Evolutionary conservation across 345 rosid species (phyloP), one percentile per base, ranked within the genome.

Genomic region (Pistacia atlantica): DNA sequence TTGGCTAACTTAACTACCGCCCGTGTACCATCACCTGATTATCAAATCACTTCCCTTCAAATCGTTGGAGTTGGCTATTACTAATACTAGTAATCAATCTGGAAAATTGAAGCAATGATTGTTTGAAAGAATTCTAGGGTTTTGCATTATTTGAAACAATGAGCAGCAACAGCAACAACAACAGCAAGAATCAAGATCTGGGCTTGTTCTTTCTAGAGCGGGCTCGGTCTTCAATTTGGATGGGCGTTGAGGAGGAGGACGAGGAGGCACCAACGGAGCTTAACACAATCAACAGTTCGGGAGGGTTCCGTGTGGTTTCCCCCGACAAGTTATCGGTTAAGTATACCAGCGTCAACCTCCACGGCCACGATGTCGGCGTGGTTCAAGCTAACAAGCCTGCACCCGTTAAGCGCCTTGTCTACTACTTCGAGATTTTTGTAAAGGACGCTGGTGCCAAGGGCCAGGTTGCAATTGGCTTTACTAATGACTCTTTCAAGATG

Each of bases 391-490:
- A 93, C 82, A 87, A 72, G 79, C 95, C 97, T 42, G 98, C 95
- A 46, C 97, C 97, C 4, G 81, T 80, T 37, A 90, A 89, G 89
- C 85, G 93, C 65, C 86, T 92, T 18, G 73, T 86, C 71, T 96
- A 93, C 86, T 96, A 92, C 86, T 96, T 96, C 73, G 99, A 96
- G 97, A 92, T 96, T 80, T 86, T 79, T 67, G 94, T 93, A 49
- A 89, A 86, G 81, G 82, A 92, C 72, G 93, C 91, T 74, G 98
- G 98, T 16, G 75, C 49, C 22, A 96, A 88, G 80, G 97, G 98
- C 0, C 90, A 93, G 63, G 76, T 93, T 64, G 92, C 91, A 13
- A 93, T 96, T 77, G 98, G 99, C 22, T 93, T 96, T 83, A 96
- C 98, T 58, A 81, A 48, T 70, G 95, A 90, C 62, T 78, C 69